Evolutionary conservation across 208 protist species (phyloP), one percentile per base, ranked within the genome.

Genomic region (Leishmania lainsoni): DNA sequence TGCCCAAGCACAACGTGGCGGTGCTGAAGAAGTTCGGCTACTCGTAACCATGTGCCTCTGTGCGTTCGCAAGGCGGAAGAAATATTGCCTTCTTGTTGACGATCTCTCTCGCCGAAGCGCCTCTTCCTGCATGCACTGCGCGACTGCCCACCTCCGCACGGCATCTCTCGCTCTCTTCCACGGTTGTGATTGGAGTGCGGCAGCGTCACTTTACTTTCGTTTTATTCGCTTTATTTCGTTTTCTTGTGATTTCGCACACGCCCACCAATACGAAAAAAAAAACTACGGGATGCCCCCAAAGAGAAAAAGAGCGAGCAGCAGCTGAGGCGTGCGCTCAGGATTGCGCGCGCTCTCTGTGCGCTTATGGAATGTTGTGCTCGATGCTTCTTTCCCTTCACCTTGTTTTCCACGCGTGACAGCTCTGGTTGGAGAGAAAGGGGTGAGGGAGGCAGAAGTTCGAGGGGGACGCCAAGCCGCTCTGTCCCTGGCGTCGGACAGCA

Each of bases 21-120:
- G 88, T 96, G 72, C 90, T 96, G 81, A 95, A 95, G 88, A 98
- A 98, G 90, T 98, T 95, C 79, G 94, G 94, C 78, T 93, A 91
- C 86, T 91, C 94, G 80, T 96, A 92, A 93, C 76, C 17, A 20
- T 45, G 26, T 49, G n/a, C 10, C 8, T 61, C 29, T 49, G 35
- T 82, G 79, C 14, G 29, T 78, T 45, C 29, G 39, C 63, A 10
- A 17, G 71, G 8, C 2, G 45, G 2, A 26, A 26, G 22, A 45
- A 73, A 14, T 5, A 45, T 45, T 29, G 45, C 2, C 42, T 73
- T 12, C 68, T 32, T 4, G 29, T 75, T n/a, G n/a, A 66, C 58
- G 26, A 17, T 29, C 26, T 29, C 59, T 22, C 9, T 48, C 78
- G 56, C 52, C 51, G 69, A 75, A 81, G 69, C 78, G 65, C 68